Base-by-base conservation (phyloP, 805 yeast species). In the Candida oleophila region DNA sequence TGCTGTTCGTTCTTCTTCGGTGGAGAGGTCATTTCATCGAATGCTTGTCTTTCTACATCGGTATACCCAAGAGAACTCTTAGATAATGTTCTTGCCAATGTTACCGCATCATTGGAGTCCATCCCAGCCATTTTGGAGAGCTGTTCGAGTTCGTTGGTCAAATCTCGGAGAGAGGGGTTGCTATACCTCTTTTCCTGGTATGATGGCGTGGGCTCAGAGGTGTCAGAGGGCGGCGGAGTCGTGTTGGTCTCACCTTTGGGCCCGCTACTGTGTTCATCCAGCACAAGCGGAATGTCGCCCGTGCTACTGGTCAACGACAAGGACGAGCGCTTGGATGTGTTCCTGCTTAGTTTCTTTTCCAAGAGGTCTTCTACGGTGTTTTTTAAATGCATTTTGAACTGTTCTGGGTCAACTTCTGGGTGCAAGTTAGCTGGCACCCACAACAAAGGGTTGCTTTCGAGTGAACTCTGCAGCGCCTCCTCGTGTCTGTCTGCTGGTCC, bases 401-500 rank as follows among this genome's bases (percentile, higher is more conserved):
- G 89, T 57, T 88, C 95, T 2, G 98, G 98, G 21, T 95, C 91
- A n/a, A 92, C 78, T 56, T 87, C 92, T 1, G 98, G 98, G 62
- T 94, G 99, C 34, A 89, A 75, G 51, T 81, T 82, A 1, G 98
- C 99, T 0, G 98, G 98, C 1, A 94, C 97, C 99, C 99, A 92
- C 45, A 92, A 69, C 28, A 87, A 66, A 47, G 79, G 69, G 42
- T 77, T 77, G 15, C 78, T 66, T 45, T 66, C 59, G 9, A 53
- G 38, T 25, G 30, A 25, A 11, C 11, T 25, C 30, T 25, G 30
- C 30, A 25, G 30, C 9, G 11, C 30, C 11, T 25, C n/a, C n/a
- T n/a, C n/a, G n/a, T n/a, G n/a, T n/a, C n/a, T n/a, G n/a, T n/a
- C 30, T 25, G 30, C 30, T 25, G 5, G 9, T 5, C 30, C 30